Conservation (phyloP, 192 early-diverging fungal species). For the Podila minutissima region DNA sequence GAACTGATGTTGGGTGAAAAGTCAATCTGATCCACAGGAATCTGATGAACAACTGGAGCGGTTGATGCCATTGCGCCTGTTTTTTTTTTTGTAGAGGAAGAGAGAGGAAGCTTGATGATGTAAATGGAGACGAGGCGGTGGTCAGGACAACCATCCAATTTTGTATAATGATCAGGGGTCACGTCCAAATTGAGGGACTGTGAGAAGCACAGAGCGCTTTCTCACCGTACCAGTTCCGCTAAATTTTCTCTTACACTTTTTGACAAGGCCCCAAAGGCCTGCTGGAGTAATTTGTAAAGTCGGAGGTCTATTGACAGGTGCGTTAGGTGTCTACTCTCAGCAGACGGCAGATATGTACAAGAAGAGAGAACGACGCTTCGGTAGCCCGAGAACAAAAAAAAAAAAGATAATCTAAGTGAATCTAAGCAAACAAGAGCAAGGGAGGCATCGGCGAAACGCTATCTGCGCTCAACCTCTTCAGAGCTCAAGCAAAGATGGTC, state of each 20-base stretch:
- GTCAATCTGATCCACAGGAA: constrained; percentile 40
- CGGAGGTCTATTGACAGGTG: not conserved
- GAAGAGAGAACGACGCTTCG: no score
- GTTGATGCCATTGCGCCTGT: not conserved
- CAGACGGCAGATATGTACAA: no score
- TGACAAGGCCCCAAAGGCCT: no score
- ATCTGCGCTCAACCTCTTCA: constrained; percentile 28
- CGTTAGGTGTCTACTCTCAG: not conserved
- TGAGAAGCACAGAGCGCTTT: no score
- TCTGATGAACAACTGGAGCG: constrained; percentile 11
- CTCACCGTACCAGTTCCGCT: no score
- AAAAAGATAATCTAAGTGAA: not conserved
- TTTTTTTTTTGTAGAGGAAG: not conserved
- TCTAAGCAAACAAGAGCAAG: not conserved
- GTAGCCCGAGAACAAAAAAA: not conserved
- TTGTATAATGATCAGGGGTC: no score
- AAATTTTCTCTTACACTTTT: no score
- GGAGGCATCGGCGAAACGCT: not conserved
- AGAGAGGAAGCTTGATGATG: not conserved
- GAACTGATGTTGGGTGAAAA: constrained; percentile 66
- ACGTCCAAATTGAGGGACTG: no score
- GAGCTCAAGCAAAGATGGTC: constrained; percentile 45
- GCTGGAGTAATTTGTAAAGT: no score
- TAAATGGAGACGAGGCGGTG: no score
- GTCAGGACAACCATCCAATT: no score